Evolutionary conservation across 1,139 yeast species (phyloP), one percentile per base, ranked within the genome.

Genomic region (Blastobotrys buckinghamii): DNA sequence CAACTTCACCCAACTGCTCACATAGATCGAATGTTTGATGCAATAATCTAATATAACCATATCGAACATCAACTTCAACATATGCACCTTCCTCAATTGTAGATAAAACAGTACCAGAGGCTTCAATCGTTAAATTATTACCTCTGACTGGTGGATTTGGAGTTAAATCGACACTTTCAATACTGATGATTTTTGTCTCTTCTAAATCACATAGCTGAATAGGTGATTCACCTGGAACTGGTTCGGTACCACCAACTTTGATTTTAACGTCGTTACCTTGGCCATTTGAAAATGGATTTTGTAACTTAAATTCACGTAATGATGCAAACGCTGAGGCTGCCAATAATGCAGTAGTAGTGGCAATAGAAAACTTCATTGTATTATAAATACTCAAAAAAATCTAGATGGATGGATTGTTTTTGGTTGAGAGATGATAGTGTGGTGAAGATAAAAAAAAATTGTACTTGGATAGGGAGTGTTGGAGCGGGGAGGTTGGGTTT

Each of bases 61-160:
- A 84, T 57, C 87, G 78, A 33, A 94, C 97, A 56, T 88, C 95
- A 36, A 92, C 89, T 55, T 88, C 96, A 46, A 92, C 95, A 62
- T 89, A 92, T 0, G 97, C 87, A 35, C 98, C 98, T 36, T 80
- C 92, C 39, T 68, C 78, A 42, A 94, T 72, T 17, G 73, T 74
- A 49, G 76, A 65, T 37, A 72, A 59, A 52, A 90, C 69, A 43
- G 64, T 65, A 1, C 96, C 98, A 16, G 71, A 65, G 3, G 96
- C 98, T 26, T 75, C 65, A 54, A 94, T 79, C 15, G 95, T 84
- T 63, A 92, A 73, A 61, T 87, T 84, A 41, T 73, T 70, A 19
- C 97, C 97, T 59, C 88, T 80, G 42, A 64, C 73, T 2, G 98
- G 98, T 8, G 97, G 97, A 63, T 87, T 87, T 47, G 98, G 98